phyloP scores from a whole-genome alignment of 1,284 basidiomycete species.

The Trametes hirsuta region DNA sequence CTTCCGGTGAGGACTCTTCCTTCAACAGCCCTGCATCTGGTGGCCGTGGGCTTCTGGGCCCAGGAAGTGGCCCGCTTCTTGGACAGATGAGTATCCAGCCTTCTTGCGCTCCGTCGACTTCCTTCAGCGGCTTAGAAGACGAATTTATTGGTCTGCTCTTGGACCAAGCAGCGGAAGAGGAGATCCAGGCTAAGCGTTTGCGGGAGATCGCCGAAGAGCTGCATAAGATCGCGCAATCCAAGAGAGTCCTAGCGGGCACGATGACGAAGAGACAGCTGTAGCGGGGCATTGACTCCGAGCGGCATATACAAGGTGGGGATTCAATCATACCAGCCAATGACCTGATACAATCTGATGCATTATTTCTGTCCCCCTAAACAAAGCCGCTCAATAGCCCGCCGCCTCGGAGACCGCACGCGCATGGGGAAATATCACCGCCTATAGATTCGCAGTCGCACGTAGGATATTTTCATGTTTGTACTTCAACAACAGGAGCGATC shows the following conservation, averaged over 20 bases:
- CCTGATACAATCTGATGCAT: neutral
- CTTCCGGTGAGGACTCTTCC: neutral
- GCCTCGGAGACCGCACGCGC: neutral
- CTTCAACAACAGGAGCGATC: conserved; percentile 5
- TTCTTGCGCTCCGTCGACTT: neutral
- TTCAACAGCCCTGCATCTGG: neutral
- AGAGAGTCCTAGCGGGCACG: conserved; percentile 15
- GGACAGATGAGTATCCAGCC: neutral
- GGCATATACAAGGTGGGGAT: too few relatives aligned
- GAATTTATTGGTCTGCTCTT: conserved; percentile 34
- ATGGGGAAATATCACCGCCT: neutral
- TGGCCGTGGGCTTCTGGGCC: neutral
- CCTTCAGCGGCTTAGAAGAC: conserved; percentile 25
- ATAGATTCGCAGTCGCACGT: neutral
- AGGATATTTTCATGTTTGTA: neutral
- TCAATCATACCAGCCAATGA: too few relatives aligned
- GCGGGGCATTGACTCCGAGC: neutral
- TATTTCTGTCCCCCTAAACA: too few relatives aligned
- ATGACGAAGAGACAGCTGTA: conserved; percentile 3
- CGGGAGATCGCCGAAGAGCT: conserved; percentile 28
- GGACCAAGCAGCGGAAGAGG: conserved; percentile 32
- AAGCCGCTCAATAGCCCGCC: neutral
- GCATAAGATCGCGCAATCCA: conserved; percentile 24
- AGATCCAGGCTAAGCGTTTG: conserved; percentile 31
- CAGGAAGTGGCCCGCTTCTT: neutral